Evolutionary conservation across 768 basidiomycete species (phyloP), one percentile per base, ranked within the genome.

Genomic region (Coprinopsis sp.): DNA sequence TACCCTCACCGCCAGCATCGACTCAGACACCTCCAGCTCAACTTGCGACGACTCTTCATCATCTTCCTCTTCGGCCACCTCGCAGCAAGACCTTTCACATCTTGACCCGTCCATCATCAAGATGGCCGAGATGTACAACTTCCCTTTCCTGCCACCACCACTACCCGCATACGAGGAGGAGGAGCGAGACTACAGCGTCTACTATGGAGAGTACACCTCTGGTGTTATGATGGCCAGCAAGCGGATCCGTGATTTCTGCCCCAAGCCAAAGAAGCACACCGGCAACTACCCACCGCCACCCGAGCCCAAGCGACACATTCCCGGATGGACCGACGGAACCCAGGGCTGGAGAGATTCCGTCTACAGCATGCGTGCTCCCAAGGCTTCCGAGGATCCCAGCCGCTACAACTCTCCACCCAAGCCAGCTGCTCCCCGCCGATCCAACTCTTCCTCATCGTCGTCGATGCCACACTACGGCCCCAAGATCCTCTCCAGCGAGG

Each of bases 151-250:
- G 0, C 81, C 82, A 0, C 76, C 78, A 1, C 71, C 78, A 0
- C 68, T 78, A 5, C 74, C 74, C 8, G 64, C 73, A 29, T 46
- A 60, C 30, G 61, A 63, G 31, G 18, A 39, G 10, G 19, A 19
- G 10, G 23, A 25, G 10, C 25, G 19, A 19, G 61, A 67, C 51
- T 50, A 69, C 44, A 28, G 64, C 37, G 40, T 50, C 39, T 44
- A 50, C 23, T 16, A 54, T 23, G 37, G 38, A 25, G 40, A 65
- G 43, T 84, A 74, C 58, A 70, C 67, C 52, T 69, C 71, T 30
- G 84, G 84, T 29, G 67, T 84, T 64, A 84, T 87, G 74, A 85
- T 86, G 83, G 78, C 81, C 2, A 74, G 71, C 24, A 73, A 71
- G 30, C 76, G 76, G 50, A 77, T 86, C 57, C 68, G 51, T 11